Conservation (phyloP, 1,284 basidiomycete species). For the Stygiomarasmius scandens region DNA sequence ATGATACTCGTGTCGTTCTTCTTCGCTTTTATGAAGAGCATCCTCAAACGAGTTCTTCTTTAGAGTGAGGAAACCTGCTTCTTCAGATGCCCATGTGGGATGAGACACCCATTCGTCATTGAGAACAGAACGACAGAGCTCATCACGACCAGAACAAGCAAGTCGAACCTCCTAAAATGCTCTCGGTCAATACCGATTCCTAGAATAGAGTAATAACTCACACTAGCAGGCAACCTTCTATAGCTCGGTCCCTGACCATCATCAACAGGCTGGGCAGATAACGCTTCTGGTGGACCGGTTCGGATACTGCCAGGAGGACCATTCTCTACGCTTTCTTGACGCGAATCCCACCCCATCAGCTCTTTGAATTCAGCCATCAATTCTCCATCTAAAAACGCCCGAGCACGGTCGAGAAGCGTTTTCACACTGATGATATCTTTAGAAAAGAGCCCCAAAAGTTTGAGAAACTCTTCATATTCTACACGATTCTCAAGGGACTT, state of each 20-base stretch:
- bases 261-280: slow-evolving; percentile 70
- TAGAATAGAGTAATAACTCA: slow-evolving; percentile 44
- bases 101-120: slow-evolving; percentile 98
- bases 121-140: slow-evolving; percentile 94
- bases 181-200: slow-evolving; percentile 10
- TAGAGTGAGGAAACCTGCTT: slow-evolving; percentile 91
- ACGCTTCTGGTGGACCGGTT: slow-evolving; percentile 66
- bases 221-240: slow-evolving; percentile 84
- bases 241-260: slow-evolving; percentile 89
- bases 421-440: slow-evolving; percentile 90
- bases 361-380: slow-evolving; percentile 88
- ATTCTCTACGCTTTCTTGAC: slow-evolving; percentile 67
- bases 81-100: slow-evolving; percentile 97
- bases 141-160: slow-evolving; percentile 93
- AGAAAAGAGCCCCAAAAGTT: slow-evolving; percentile 87
- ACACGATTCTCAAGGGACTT: slow-evolving; percentile 83
- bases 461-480: slow-evolving; percentile 92
- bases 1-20: slow-evolving; percentile 98
- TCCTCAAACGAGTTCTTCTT: slow-evolving; percentile 99
- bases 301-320: slow-evolving; percentile 80
- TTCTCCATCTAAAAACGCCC: slow-evolving; percentile 82
- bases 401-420: slow-evolving; percentile 80
- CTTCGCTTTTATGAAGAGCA: slow-evolving; percentile 94
- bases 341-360: slow-evolving; percentile 79
- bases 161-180: slow-evolving; percentile 77